Evolutionary conservation across 2,329 filamentous ascomycete genomes (phyloP).

Genomic region (Epichloe brachyelytri): DNA sequence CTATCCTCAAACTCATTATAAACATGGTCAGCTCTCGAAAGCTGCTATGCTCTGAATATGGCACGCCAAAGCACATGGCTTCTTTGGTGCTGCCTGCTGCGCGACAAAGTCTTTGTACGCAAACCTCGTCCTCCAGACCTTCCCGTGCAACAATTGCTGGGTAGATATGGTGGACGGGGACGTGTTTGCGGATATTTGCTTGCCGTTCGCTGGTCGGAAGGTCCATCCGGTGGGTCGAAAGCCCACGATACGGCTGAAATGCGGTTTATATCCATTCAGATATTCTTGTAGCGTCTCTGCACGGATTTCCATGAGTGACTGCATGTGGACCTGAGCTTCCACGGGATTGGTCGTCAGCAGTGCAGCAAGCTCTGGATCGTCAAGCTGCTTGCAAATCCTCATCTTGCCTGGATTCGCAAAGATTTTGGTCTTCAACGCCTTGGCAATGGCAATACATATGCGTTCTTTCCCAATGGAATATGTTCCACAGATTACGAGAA

Average conservation of each 20-base stretch:
- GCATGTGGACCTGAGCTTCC: constrained; percentile 95
- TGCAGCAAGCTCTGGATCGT: constrained; percentile 66
- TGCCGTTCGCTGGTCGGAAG: constrained; percentile 54
- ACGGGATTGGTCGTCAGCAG: constrained; percentile 68
- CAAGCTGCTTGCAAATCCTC: constrained; percentile 70
- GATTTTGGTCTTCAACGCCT: constrained; percentile 76
- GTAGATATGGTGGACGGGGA: constrained; percentile 37
- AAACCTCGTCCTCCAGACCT: constrained; percentile 67
- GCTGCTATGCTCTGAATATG: constrained; percentile 90
- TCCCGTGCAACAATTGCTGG: constrained; percentile 38
- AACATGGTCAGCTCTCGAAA: constrained; percentile 94
- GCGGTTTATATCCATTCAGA: constrained; percentile 62
- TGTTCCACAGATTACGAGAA: constrained; percentile 87
- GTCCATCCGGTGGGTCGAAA: constrained; percentile 93
- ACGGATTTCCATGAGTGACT: constrained; percentile 85
- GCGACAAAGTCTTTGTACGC: constrained; percentile 58
- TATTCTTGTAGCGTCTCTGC: constrained; percentile 88
- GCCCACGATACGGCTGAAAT: constrained; percentile 77
- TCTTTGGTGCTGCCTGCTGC: constrained; percentile 75
- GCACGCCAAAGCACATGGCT: constrained; percentile 82
- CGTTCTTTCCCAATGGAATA: constrained; percentile 98
- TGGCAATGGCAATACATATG: constrained; percentile 84
- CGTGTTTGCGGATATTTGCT: constrained; percentile 40
- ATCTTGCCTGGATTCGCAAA: constrained; percentile 76
- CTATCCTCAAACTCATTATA: constrained; percentile 73